These are phyloP conservation scores for Bacidia rubella DNA, from an alignment of 495 filamentous ascomycete genomes.

Conservation along the genomic window DNA sequence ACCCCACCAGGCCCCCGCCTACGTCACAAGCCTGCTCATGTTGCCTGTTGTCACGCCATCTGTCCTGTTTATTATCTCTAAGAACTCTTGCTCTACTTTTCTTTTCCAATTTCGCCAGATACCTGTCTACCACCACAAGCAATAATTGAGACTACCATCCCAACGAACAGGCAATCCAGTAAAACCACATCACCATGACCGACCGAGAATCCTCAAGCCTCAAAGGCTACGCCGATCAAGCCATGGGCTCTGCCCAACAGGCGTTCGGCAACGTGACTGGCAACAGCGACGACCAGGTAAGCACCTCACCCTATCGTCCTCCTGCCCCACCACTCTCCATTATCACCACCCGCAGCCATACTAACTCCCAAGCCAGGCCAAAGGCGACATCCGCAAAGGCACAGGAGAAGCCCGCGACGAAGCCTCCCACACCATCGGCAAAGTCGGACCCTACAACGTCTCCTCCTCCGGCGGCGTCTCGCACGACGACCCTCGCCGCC, in stretches of 20 bases:
- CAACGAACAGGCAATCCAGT: not conserved
- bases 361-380: too few relatives aligned
- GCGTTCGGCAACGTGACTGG: slow-evolving; percentile 64
- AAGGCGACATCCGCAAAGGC: slow-evolving; percentile 44
- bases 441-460: slow-evolving; percentile 53
- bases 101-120: not conserved
- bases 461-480: slow-evolving; percentile 58
- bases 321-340: not conserved
- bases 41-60: not conserved
- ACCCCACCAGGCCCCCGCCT: not conserved
- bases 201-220: slow-evolving; percentile 58
- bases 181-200: slow-evolving; percentile 37
- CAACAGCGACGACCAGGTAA: slow-evolving; percentile 51
- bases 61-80: not conserved
- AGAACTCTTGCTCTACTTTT: not conserved
- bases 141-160: not conserved
- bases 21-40: not conserved
- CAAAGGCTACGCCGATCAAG: slow-evolving; percentile 70
- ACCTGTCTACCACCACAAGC: not conserved
- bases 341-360: not conserved
- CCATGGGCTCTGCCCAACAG: slow-evolving; percentile 57
- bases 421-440: slow-evolving; percentile 57
- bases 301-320: not conserved
- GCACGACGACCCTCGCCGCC: slow-evolving; percentile 58
- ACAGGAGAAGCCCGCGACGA: slow-evolving; percentile 51